A percentile compares a stretch with the other conserved stretches of the same genome.
Evolutionary conservation across 345 rosid species (phyloP).

Genomic region (Kernera saxatilis): DNA sequence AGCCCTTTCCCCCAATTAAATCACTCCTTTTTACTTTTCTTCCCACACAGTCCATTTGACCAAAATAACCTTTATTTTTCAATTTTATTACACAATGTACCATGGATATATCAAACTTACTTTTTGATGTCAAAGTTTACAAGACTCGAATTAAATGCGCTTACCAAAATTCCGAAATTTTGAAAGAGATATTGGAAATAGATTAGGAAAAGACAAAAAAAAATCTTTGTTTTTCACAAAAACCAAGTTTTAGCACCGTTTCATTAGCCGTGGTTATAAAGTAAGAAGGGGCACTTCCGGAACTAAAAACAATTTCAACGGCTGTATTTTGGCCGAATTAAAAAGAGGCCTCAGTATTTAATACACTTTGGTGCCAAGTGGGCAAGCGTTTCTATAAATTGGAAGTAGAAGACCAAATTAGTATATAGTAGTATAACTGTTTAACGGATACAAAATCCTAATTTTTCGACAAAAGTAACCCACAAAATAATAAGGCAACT

Average conservation of each 20-base stretch:
- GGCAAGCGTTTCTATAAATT: constrained; percentile 16
- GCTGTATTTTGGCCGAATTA: neutral
- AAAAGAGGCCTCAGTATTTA: neutral
- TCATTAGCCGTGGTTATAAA: neutral
- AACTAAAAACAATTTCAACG: constrained; percentile 14
- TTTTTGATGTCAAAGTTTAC: neutral
- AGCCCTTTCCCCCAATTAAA: constrained; percentile 19
- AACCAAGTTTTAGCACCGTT: neutral
- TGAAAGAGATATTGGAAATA: neutral
- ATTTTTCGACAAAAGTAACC: neutral
- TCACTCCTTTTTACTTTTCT: neutral
- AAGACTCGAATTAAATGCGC: neutral
- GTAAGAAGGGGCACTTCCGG: neutral
- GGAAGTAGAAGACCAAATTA: constrained; percentile 1
- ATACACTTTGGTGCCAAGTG: constrained; percentile 11
- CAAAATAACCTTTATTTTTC: constrained; percentile 11
- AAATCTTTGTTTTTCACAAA: neutral
- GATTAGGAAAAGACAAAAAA: neutral
- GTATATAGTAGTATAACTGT: neutral
- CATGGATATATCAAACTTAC: neutral
- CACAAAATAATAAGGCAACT: neutral
- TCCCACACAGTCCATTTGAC: constrained; percentile 10
- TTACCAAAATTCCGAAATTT: neutral
- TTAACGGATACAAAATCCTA: neutral
- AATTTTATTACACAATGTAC: constrained; percentile 15